These are phyloP conservation scores for Xylariaceae sp. DNA, from an alignment of 2,329 filamentous ascomycete species.

Conservation along the genomic window DNA sequence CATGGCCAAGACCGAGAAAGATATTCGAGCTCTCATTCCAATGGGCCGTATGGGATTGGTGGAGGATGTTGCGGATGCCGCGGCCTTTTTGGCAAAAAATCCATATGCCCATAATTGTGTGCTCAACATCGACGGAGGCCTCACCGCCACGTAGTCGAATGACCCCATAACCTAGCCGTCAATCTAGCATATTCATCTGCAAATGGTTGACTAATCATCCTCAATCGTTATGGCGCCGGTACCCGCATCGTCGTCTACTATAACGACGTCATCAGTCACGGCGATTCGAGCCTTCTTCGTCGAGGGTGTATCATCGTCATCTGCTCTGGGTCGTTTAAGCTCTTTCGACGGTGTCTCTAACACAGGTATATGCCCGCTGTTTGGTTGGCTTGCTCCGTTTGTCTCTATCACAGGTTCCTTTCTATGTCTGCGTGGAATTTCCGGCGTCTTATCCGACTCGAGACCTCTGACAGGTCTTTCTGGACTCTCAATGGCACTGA, in stretches of 20 bases:
- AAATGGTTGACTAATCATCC: slow-evolving; percentile 39
- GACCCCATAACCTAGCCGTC: background rate
- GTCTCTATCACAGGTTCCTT: slow-evolving; percentile 37
- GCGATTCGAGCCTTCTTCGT: slow-evolving; percentile 49
- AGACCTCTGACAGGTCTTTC: slow-evolving; percentile 54
- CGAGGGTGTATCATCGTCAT: slow-evolving; percentile 39
- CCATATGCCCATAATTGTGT: slow-evolving; percentile 83
- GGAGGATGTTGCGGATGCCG: slow-evolving; percentile 77
- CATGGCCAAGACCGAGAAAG: slow-evolving; percentile 27
- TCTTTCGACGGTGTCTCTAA: slow-evolving; percentile 37
- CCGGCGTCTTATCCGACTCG: slow-evolving; percentile 39
- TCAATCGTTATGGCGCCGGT: slow-evolving; percentile 65
- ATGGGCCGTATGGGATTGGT: slow-evolving; percentile 61
- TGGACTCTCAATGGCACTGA: slow-evolving; percentile 30
- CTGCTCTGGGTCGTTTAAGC: slow-evolving; percentile 45
- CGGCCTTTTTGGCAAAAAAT: slow-evolving; percentile 71
- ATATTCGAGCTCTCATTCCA: slow-evolving; percentile 54
- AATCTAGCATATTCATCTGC: background rate
- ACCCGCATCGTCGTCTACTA: slow-evolving; percentile 45
- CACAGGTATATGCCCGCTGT: slow-evolving; percentile 40
- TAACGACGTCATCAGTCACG: slow-evolving; percentile 41
- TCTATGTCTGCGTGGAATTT: slow-evolving; percentile 54
- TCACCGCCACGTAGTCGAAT: slow-evolving; percentile 58
- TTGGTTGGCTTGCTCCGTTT: slow-evolving; percentile 40
- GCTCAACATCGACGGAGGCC: slow-evolving; percentile 78